Base-by-base conservation (phyloP, 176 grass and related monocot genomes). In the Cocos nucifera region DNA sequence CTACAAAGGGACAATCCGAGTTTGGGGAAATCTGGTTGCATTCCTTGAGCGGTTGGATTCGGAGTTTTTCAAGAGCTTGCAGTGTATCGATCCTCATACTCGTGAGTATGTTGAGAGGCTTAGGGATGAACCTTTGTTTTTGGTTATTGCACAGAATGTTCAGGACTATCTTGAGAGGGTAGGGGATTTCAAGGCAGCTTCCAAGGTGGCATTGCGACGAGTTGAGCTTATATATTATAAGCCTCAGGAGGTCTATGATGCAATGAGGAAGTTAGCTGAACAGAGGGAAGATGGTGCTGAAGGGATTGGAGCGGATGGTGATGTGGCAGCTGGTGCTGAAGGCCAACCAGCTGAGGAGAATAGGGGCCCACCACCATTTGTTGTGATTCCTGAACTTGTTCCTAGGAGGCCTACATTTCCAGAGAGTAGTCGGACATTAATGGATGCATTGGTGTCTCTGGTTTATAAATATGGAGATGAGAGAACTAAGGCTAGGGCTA, bases 391-490 rank as follows among this genome's bases (percentile, higher is more conserved):
- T 16, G 83, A 96, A 73, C 44, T 87, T 61, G 90, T 95, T 51
- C 86, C 86, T 17, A 82, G 92, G 69, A 90, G 71, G 62, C 80
- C 86, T 76, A 80, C 92, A 14, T 96, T 90, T 78, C 87, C 87
- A 28, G 92, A 90, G 44, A 96, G 87, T 32, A 58, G 83, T 52
- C 84, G 92, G 71, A 22, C 51, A 63, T 53, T 90, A 75, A 90
- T 96, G 83, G 87, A 96, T 77, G 59, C 53, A 4, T 80, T 90
- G 72, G 89, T 96, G 73, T 90, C 83, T 60, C 76, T 84, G 53
- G 82, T 96, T 74, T 96, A 90, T 72, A 90, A 77, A n/a, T 85
- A 69, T 58, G 92, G 92, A 50, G 92, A 96, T 80, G 92, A 96
- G 72, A 83, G 87, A 54, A 96, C 92, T 14, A 96, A 96, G 80